Evolutionary conservation across 176 grass and related monocot species (phyloP), one percentile per base, ranked within the genome.

Genomic region (Oryza longistaminata): DNA sequence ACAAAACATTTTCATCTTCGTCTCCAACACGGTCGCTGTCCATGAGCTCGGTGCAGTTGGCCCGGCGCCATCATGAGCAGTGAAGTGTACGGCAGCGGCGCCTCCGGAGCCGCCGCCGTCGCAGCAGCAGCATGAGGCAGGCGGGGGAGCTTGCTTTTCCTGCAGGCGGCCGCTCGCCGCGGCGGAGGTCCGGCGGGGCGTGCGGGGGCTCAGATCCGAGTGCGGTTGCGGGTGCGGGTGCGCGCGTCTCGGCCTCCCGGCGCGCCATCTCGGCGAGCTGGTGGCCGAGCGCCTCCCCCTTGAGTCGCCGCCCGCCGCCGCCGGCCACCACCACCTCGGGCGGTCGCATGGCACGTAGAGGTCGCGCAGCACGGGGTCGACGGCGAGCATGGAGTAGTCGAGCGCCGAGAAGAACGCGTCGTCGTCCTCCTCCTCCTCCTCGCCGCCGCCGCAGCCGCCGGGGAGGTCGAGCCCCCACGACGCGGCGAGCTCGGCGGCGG

Each of bases 251-350:
- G 40, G 25, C 75, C 34, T 95, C 90, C 11, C 84, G 73, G 1
- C 53, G 88, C 27, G 90, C 90, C 81, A 92, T 88, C 83, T 95
- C 93, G 1, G 84, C 79, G 43, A 95, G 93, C 83, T 95, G 93
- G 72, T 88, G 62, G 68, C 70, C 43, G 66, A 95, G 83, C 26
- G 85, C 88, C 27, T 90, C 52, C 48, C 80, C 82, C 46, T 84
- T 86, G 76, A 84, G 83, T 50, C 61, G 81, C 19, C 82, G 81
- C 0, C 53, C 24, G 75, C 50, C 33, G 75, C 50, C 75, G 40
- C 8, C 71, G 1, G 65, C 49, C 5, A 6, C 35, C 35, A 37
- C 35, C 53, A 86, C 73, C 69, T 83, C 79, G 24, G 85, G 89
- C 19, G 86, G 87, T 83, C 81, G 80, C 90, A 90, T 33, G 93